A percentile compares a stretch with the other conserved stretches of the same genome.
Conservation (phyloP, 2,329 filamentous ascomycete species). For the Tolypocladium inflatum region DNA sequence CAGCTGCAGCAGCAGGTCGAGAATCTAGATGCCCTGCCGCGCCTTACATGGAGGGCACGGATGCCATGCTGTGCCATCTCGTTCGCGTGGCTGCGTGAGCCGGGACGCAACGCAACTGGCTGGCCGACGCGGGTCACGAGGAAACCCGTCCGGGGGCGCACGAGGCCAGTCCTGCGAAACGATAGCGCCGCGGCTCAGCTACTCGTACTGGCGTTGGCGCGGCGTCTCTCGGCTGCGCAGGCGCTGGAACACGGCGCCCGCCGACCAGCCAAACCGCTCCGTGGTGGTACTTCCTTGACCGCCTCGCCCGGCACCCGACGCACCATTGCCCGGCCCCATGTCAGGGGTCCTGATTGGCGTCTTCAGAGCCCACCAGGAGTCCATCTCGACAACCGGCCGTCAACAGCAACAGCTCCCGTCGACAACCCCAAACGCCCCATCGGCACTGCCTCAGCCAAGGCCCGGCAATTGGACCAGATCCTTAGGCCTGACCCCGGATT, state of each 20-base stretch:
- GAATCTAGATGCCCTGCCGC: background rate
- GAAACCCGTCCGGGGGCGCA: too few relatives aligned
- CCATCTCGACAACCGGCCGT: background rate
- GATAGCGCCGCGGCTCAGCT: background rate
- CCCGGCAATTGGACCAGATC: background rate
- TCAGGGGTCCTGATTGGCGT: background rate
- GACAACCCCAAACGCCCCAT: background rate
- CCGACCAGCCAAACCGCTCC: background rate
- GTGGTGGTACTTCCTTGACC: background rate
- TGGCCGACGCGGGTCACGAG: background rate
- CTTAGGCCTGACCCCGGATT: background rate
- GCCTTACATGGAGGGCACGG: background rate
- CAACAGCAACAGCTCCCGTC: background rate
- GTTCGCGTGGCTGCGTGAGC: background rate
- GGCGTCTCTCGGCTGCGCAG: too few relatives aligned
- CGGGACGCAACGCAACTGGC: background rate
- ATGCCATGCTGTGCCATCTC: background rate
- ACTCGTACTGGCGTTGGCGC: background rate
- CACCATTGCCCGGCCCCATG: background rate
- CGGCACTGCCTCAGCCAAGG: background rate
- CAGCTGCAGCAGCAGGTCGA: background rate
- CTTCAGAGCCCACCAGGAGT: too few relatives aligned
- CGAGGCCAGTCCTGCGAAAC: background rate
- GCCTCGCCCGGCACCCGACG: too few relatives aligned
- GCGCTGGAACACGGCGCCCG: background rate